Base-by-base conservation (phyloP, 2,329 filamentous ascomycete genomes). In the Shiraia bambusicola region DNA sequence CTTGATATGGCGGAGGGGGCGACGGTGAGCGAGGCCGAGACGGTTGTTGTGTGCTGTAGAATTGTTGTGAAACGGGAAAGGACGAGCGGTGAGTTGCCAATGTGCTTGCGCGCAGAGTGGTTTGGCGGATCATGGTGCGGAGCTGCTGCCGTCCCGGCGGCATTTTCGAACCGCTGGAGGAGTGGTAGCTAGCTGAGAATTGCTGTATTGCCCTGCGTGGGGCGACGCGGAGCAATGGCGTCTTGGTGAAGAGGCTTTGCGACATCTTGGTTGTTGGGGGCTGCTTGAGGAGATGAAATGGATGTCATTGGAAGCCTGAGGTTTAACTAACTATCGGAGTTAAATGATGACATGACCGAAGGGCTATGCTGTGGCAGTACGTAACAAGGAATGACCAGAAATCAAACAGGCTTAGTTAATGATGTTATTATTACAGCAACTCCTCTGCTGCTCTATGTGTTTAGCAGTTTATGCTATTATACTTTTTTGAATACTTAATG, bases 121-220 rank as follows among this genome's bases (percentile, higher is more conserved):
- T 56, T 49, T 48, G 54, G 45, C 59, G 62, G 42, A 67, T 52
- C 33, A 66, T 50, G 10, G 53, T 50, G 42, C 58, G 61, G 41
- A 64, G 57, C 42, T 56, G 47, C 16, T 47, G 45, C 28, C 52
- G 45, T 38, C 54, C 52, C 7, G 53, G 36, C 12, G 59, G 42
- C 59, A 65, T 63, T 31, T 54, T 58, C 33, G 50, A 49, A 8
- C 42, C 37, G 22, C 42, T 43, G 24, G 51, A 47, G 27, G 45
- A 42, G 36, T 58, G 54, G 42, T 52, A 54, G 1, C 47, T 28
- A 16, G 28, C 41, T 25, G 28, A 19, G 11, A 40, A 39, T 14
- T 37, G 44, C 28, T 47, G 27, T 15, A 40, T 34, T 41, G 52
- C 16, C 34, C 46, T 39, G 16, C 42, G 45, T 11, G 40, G 34